These are phyloP conservation scores for Chamaenerion angustifolium DNA, from an alignment of 345 rosid species.

Conservation along the genomic window DNA sequence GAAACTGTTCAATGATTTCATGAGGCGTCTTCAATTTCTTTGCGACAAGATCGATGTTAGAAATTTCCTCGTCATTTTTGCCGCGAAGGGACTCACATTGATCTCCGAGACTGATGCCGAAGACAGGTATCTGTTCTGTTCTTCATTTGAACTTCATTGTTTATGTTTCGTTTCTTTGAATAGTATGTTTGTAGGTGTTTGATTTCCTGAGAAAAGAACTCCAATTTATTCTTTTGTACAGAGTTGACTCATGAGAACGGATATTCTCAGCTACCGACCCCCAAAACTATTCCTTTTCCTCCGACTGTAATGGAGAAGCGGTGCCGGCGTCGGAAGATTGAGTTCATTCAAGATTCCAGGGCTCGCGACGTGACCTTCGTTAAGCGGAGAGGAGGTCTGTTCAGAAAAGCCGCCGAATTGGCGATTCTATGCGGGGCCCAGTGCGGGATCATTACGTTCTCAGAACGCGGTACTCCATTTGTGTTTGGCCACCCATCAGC, in stretches of 20 bases:
- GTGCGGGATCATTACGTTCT: too few relatives aligned
- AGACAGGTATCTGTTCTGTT: conserved; percentile 46
- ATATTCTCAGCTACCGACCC: conserved; percentile 19
- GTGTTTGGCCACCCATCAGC: too few relatives aligned
- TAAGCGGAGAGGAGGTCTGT: too few relatives aligned
- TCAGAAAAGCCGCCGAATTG: too few relatives aligned
- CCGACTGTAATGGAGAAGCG: too few relatives aligned
- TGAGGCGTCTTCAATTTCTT: conserved; percentile 22
- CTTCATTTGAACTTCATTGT: neutral
- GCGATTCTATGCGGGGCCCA: too few relatives aligned
- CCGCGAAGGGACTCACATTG: conserved; percentile 34
- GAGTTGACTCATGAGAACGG: conserved; percentile 25
- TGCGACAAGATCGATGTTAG: conserved; percentile 24
- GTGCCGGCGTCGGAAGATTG: too few relatives aligned
- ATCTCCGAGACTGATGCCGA: conserved; percentile 67
- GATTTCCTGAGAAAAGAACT: neutral
- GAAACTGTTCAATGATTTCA: conserved; percentile 53
- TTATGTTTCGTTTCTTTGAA: neutral
- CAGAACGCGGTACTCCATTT: too few relatives aligned
- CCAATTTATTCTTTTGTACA: conserved; percentile 9
- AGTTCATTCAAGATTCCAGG: too few relatives aligned
- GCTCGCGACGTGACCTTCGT: too few relatives aligned
- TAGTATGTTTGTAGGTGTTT: conserved; percentile 1
- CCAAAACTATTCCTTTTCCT: conserved; percentile 8
- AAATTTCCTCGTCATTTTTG: conserved; percentile 32